Conservation (phyloP, 805 yeast genomes). For the Ascoidea rubescens region DNA sequence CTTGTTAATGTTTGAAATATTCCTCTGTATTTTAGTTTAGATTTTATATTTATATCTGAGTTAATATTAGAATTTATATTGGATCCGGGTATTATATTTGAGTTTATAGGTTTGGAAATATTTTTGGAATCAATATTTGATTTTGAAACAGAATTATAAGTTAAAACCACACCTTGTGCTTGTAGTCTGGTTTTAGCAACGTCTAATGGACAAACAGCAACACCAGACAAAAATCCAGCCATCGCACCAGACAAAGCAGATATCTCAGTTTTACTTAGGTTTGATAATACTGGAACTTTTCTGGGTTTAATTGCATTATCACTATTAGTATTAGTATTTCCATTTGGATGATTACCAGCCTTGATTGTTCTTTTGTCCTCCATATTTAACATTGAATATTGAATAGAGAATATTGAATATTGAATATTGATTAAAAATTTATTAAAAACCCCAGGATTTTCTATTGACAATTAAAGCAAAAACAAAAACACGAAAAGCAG, state of each 20-base stretch:
- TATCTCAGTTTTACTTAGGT: constrained; percentile 33
- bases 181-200: constrained; percentile 91
- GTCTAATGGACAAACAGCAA: constrained; percentile 87
- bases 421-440: too few species aligned
- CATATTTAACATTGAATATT: too few species aligned
- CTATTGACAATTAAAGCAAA: too few species aligned
- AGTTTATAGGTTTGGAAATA: constrained; percentile 5
- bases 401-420: too few species aligned
- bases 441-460: too few species aligned
- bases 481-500: too few species aligned
- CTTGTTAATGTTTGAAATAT: constrained; percentile 47
- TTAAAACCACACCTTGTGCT: constrained; percentile 56
- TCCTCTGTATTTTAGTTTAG: constrained; percentile 35
- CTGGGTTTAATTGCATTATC: not conserved
- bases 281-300: constrained; percentile 9
- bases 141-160: not conserved
- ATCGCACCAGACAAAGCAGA: constrained; percentile 82
- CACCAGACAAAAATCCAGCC: constrained; percentile 86
- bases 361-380: too few species aligned
- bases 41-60: constrained; percentile 12
- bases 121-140: constrained; percentile 12
- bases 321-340: not conserved
- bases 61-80: constrained; percentile 1
- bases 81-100: not conserved
- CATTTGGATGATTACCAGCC: too few species aligned